Conservation (phyloP, 805 yeast genomes). For the Tetrapisispora iriomotensis region DNA sequence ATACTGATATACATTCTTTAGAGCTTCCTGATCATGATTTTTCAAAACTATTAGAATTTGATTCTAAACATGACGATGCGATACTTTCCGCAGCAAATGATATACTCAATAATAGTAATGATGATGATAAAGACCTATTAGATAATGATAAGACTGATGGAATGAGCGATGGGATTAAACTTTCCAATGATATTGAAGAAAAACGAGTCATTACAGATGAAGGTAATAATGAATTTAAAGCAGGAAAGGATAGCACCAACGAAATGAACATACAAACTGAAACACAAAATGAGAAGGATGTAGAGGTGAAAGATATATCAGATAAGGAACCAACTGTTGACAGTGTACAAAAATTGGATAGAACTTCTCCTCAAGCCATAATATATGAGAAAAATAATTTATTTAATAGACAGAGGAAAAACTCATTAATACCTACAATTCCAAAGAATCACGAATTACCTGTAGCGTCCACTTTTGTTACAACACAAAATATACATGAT, state of each 20-base stretch:
- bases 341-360: slow-evolving; percentile 5
- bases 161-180: neutral
- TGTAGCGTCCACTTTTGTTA: neutral
- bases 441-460: slow-evolving; percentile 17
- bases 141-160: neutral
- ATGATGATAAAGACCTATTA: slow-evolving; percentile 2
- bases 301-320: neutral
- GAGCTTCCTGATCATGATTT: slow-evolving; percentile 24
- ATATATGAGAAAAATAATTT: slow-evolving; percentile 16
- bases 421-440: slow-evolving; percentile 24
- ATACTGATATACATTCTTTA: slow-evolving; percentile 6
- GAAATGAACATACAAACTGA: no score
- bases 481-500: neutral
- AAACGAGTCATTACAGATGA: no score
- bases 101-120: slow-evolving; percentile 6
- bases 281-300: neutral
- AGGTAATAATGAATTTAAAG: no score
- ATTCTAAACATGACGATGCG: slow-evolving; percentile 25
- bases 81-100: slow-evolving; percentile 14
- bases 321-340: neutral
- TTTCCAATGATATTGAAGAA: neutral
- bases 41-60: slow-evolving; percentile 26
- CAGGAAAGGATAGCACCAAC: no score
- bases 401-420: slow-evolving; percentile 14
- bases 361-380: slow-evolving; percentile 18